Percentiles rank a stretch among this genome's conserved stretches.
These are phyloP conservation scores for Hymenotorrendiella dingleyae DNA, from an alignment of 2,329 filamentous ascomycete species.

Conservation along the genomic window DNA sequence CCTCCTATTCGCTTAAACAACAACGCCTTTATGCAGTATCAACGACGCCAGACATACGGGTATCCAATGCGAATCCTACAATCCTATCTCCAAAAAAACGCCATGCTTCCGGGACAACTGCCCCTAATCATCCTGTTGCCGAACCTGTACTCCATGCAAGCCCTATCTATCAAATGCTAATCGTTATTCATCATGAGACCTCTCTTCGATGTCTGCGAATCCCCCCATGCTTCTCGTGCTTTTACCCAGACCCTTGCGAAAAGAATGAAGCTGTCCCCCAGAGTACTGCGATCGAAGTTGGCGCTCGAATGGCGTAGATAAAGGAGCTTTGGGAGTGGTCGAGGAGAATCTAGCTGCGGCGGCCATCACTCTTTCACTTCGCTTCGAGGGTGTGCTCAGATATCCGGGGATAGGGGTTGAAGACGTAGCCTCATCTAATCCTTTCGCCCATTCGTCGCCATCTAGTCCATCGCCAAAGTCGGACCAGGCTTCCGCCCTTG, in stretches of 20 bases:
- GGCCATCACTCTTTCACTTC: conserved; percentile 36
- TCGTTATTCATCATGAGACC: conserved; percentile 19
- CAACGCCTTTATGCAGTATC: conserved; percentile 14
- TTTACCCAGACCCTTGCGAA: conserved; percentile 14
- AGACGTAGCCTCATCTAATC: conserved; percentile 14
- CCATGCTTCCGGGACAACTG: conserved; percentile 9
- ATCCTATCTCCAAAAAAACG: conserved; percentile 9
- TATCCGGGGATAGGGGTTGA: conserved; percentile 22
- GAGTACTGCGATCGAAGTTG: conserved; percentile 30
- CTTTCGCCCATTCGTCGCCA: conserved; percentile 19
- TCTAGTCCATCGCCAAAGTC: conserved; percentile 26
- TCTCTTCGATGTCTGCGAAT: conserved; percentile 25
- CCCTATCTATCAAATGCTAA: conserved; percentile 7
- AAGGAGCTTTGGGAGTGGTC: conserved; percentile 38
- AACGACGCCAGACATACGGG: conserved; percentile 4
- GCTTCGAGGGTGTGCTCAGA: conserved; percentile 33
- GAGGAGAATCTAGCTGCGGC: conserved; percentile 35
- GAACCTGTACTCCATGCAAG: conserved; percentile 3
- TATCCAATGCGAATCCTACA: conserved; percentile 18
- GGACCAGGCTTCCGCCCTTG: conserved; percentile 25
- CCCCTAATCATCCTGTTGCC: not conserved
- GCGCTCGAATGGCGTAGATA: conserved; percentile 39
- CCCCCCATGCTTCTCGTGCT: conserved; percentile 21
- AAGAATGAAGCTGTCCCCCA: conserved; percentile 16
- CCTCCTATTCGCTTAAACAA: conserved; percentile 15